Base-by-base conservation (phyloP, 345 rosid genomes). In the Isatis tinctoria region DNA sequence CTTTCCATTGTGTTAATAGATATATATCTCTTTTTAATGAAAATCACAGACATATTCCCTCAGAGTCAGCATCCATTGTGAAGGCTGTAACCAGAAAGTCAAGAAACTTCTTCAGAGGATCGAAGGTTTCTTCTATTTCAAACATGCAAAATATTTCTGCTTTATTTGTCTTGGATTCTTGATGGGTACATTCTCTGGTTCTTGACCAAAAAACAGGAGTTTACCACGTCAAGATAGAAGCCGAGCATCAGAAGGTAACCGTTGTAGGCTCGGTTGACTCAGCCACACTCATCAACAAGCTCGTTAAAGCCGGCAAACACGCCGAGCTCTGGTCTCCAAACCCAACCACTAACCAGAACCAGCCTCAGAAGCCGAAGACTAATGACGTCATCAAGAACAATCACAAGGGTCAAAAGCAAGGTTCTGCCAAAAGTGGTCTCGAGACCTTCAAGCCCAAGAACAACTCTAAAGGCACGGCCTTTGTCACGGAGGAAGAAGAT, bases 11-110 rank as follows among this genome's bases (percentile, higher is more conserved):
- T 39, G 3, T 35, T 35, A 39, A 44, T 43, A 52, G 8, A 14
- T 67, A 17, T 2, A 5, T 22, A 24, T 51, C 1, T 51, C 12
- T 18, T 27, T 32, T 2, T 52, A 0, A 13, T 44, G 4, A 11
- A 11, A 24, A 51, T 10, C 62, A 6, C 88, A 89, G 97, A 89
- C 87, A 30, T 87, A 73, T 79, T 82, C 86, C 68, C 92, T 91
- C 33, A 87, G 80, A 85, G 97, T 91, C 74, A 89, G 77, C 83
- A 87, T 91, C 9, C 95, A 91, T 40, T 91, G 97, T 66, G 91
- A 87, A 74, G 97, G 97, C 14, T 91, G 97, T 82, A 89, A 83
- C 83, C 85, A 85, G 70, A 87, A 87, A 78, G 97, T 91, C 70
- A 91, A 87, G 87, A 91, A 91, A 78, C 81, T 87, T 36, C 90